A percentile compares a stretch with the other conserved stretches of the same genome.
phyloP scores from a whole-genome alignment of 148 eudicot genomes.

The Rhododendron griersonianum region DNA sequence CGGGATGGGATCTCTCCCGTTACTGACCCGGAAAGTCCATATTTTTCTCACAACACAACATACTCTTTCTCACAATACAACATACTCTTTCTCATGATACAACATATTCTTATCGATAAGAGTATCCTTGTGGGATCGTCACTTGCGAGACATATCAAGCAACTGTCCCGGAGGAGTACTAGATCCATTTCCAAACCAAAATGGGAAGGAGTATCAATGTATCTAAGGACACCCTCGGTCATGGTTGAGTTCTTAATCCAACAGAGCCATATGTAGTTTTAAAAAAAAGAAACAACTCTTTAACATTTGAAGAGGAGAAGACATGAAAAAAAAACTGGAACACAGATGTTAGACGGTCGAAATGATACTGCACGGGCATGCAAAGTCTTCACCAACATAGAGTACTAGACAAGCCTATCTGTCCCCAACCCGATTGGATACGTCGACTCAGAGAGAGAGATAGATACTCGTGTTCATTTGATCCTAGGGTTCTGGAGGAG shows the following conservation, averaged over 20 bases:
- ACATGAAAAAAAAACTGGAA: not conserved
- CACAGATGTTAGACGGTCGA: not conserved
- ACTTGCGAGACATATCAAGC: too few relatives aligned
- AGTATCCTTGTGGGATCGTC: too few relatives aligned
- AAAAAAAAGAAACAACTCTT: not conserved
- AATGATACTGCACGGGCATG: not conserved
- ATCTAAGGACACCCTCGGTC: too few relatives aligned
- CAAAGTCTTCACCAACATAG: not conserved
- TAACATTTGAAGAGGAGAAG: not conserved
- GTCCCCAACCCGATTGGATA: not conserved
- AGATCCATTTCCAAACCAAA: not conserved
- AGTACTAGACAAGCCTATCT: not conserved
- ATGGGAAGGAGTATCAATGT: not conserved
- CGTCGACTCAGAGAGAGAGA: not conserved
- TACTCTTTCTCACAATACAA: too few relatives aligned
- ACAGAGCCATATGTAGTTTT: not conserved
- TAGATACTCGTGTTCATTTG: not conserved
- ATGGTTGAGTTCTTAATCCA: not conserved
- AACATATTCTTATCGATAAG: too few relatives aligned
- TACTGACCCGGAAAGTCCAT: too few relatives aligned
- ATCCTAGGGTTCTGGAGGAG: not conserved
- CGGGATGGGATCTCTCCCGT: too few relatives aligned
- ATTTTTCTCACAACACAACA: too few relatives aligned
- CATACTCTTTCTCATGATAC: too few relatives aligned
- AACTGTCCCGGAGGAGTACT: too few relatives aligned